Evolutionary conservation across 2,329 filamentous ascomycete genomes (phyloP), one percentile per base, ranked within the genome.

Genomic region (Aspergillus brasiliensis): DNA sequence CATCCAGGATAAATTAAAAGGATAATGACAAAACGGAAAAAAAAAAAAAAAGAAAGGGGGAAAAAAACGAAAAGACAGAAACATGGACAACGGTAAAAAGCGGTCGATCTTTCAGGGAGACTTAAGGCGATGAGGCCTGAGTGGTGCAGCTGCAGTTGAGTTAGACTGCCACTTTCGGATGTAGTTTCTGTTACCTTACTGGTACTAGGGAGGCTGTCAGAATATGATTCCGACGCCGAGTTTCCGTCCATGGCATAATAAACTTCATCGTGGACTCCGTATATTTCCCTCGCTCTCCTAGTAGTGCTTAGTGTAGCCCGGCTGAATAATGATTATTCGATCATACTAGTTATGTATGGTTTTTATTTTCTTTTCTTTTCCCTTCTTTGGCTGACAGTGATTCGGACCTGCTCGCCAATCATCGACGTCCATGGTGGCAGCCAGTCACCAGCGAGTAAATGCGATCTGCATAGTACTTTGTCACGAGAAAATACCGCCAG

Each of bases 401-500:
- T 27, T 53, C 46, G 51, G 61, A 53, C 56, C 56, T 57, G 42
- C 46, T 27, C 17, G 38, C 48, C 8, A 38, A 28, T 42, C 17
- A n/a, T 49, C n/a, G 46, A 28, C 25, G 46, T 3, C 46, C 15
- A n/a, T 11, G 46, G 25, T 25, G 10, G 10, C 51, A 37, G 47
- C 63, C 65, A 65, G 57, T 66, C 37, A 58, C 48, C 59, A 38
- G 11, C 19, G 53, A 34, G 42, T 46, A 58, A 57, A 40, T 34
- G 51, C 60, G 59, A 65, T 64, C 64, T 64, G 61, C 66, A 61
- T 23, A 25, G 66, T 67, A 65, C 64, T 67, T 67, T 67, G 64
- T 65, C 63, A 67, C 61, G 59, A 60, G 57, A 28, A 49, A 59
- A 59, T 63, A 62, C 52, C 40, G 56, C 61, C 49, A 62, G 61